A percentile compares a stretch with the other conserved stretches of the same genome.
Evolutionary conservation across 2,329 filamentous ascomycete species (phyloP).

Genomic region (Pleoardoris graminearum): DNA sequence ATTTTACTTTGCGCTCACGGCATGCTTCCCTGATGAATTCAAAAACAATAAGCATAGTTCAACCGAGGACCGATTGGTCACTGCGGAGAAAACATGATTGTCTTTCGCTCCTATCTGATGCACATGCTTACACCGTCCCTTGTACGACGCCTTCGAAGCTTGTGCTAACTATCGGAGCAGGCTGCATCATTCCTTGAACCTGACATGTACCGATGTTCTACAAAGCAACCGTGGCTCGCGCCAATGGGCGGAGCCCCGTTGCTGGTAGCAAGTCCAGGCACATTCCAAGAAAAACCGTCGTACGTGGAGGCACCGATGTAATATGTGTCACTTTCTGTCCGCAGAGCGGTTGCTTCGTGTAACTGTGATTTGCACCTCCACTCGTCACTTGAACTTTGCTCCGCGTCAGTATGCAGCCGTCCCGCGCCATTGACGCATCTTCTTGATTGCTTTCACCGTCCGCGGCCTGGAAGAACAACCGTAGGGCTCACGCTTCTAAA

Average conservation of each 20-base stretch:
- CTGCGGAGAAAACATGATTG: conserved; percentile 47
- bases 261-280: background rate
- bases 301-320: conserved; percentile 10
- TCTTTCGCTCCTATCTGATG: conserved; percentile 52
- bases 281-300: conserved; percentile 3
- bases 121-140: background rate
- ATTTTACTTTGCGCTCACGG: conserved; percentile 8
- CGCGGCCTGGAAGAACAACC: conserved; percentile 21
- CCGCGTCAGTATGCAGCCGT: conserved; percentile 25
- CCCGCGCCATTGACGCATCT: conserved; percentile 14
- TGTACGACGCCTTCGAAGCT: background rate
- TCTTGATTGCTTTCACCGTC: conserved; percentile 14
- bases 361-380: conserved; percentile 26
- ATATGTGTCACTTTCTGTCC: conserved; percentile 13
- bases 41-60: conserved; percentile 50
- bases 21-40: conserved; percentile 42
- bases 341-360: conserved; percentile 21
- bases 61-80: conserved; percentile 45
- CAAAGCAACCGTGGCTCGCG: conserved; percentile 18
- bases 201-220: conserved; percentile 7
- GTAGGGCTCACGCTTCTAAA: conserved; percentile 9
- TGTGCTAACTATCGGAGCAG: conserved; percentile 15
- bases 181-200: conserved; percentile 2
- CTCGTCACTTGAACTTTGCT: conserved; percentile 16
- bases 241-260: conserved; percentile 1